phyloP scores from a whole-genome alignment of 108 stramenopile species.

The Cyclostephanos tholiformis region DNA sequence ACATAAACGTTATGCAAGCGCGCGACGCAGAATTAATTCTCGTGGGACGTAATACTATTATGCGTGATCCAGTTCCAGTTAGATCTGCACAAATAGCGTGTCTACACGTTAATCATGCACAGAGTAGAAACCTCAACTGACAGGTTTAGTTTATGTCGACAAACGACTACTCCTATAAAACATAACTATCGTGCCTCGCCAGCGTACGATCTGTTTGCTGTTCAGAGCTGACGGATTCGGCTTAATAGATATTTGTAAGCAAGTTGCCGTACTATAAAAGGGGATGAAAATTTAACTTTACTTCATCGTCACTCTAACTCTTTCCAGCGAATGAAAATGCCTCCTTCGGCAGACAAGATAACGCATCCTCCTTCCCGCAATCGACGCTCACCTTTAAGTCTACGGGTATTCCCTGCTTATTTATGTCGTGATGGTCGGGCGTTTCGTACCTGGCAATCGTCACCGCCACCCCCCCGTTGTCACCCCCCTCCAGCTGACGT shows the following conservation, averaged over 20 bases:
- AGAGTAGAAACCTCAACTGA: too few species aligned
- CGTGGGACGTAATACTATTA: too few species aligned
- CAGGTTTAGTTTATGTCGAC: too few species aligned
- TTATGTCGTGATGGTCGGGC: slow-evolving; percentile 85
- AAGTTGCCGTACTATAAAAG: neutral
- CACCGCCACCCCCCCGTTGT: slow-evolving; percentile 88
- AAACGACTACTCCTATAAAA: neutral
- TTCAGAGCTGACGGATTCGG: neutral
- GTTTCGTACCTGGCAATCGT: slow-evolving; percentile 91
- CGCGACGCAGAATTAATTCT: too few species aligned
- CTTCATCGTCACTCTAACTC: neutral
- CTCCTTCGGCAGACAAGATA: slow-evolving; percentile 54
- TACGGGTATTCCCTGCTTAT: slow-evolving; percentile 79
- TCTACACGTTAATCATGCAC: too few species aligned
- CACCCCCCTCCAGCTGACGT: slow-evolving; percentile 55
- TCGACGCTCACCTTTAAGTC: slow-evolving; percentile 63
- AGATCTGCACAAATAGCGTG: too few species aligned
- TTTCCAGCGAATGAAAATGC: slow-evolving; percentile 24
- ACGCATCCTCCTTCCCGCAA: slow-evolving; percentile 79
- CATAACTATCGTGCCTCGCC: neutral
- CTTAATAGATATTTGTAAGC: neutral
- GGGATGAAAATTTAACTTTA: too few species aligned
- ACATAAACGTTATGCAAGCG: too few species aligned
- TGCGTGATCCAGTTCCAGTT: too few species aligned
- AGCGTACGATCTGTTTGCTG: neutral